Percentiles rank a stretch among this genome's conserved stretches.
Evolutionary conservation across 768 basidiomycete species (phyloP).

Genomic region (Lyophyllum decastes): DNA sequence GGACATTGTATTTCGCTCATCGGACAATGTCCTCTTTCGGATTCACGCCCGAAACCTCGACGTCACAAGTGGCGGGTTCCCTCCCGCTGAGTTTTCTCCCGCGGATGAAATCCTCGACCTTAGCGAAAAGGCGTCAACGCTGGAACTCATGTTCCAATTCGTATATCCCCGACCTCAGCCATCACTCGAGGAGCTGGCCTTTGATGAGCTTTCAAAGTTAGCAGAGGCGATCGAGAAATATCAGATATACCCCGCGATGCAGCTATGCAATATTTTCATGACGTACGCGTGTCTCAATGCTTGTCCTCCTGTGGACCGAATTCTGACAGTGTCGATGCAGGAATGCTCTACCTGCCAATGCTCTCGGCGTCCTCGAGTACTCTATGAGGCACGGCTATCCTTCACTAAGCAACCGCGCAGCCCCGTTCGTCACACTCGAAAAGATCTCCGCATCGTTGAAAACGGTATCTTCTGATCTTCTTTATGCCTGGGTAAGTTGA

Average conservation of each 20-base stretch:
- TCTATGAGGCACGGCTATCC: conserved; percentile 17
- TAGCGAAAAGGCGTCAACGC: conserved; percentile 13
- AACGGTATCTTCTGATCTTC: conserved; percentile 2
- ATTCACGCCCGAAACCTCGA: conserved; percentile 19
- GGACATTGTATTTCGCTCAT: conserved; percentile 15
- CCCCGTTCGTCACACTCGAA: conserved; percentile 13
- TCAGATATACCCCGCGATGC: conserved; percentile 20
- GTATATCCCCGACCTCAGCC: conserved; percentile 17
- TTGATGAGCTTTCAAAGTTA: conserved; percentile 8
- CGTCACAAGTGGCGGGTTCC: conserved; percentile 13
- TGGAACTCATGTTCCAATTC: conserved; percentile 21
- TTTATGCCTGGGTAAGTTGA: conserved; percentile 13
- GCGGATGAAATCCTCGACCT: conserved; percentile 11
- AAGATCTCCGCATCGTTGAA: neutral
- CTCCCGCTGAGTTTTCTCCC: conserved; percentile 4
- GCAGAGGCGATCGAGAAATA: conserved; percentile 23
- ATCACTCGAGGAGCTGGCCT: conserved; percentile 2
- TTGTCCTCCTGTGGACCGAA: neutral
- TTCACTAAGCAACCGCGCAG: conserved; percentile 11
- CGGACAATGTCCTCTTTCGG: conserved; percentile 11
- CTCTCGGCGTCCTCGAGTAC: conserved; percentile 16
- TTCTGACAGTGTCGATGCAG: neutral
- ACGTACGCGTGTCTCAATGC: conserved; percentile 6
- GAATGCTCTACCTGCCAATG: conserved; percentile 11
- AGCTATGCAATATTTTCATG: conserved; percentile 20